Conservation (phyloP, 1,284 basidiomycete genomes). For the Puccinia triticina region DNA sequence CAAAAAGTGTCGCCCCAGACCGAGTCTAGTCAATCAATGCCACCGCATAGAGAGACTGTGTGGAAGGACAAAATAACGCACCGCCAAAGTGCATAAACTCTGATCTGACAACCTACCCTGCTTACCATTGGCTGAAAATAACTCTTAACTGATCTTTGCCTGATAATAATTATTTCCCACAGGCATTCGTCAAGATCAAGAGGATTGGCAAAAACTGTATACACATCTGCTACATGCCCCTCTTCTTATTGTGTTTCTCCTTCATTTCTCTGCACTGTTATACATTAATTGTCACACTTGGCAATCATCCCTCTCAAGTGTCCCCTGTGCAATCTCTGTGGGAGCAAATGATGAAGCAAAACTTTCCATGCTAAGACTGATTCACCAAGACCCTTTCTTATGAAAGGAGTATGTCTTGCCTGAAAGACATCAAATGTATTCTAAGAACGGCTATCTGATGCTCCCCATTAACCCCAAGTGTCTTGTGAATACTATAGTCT, state of each 20-base stretch:
- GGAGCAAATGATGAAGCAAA: conserved; percentile 26
- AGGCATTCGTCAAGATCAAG: background rate
- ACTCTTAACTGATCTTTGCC: background rate
- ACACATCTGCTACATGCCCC: background rate
- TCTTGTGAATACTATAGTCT: too few relatives aligned
- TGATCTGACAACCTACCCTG: background rate
- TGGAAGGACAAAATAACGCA: conserved; percentile 17
- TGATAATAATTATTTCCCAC: too few relatives aligned
- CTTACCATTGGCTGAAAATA: background rate
- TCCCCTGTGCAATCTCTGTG: too few relatives aligned
- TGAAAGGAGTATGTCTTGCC: background rate
- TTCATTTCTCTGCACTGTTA: too few relatives aligned
- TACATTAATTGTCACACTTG: too few relatives aligned
- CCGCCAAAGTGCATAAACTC: conserved; percentile 27
- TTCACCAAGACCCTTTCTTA: conserved; percentile 5
- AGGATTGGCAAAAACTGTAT: too few relatives aligned
- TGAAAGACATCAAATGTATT: conserved; percentile 20
- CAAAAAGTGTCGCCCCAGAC: conserved; percentile 27
- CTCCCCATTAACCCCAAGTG: background rate
- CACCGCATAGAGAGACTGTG: background rate
- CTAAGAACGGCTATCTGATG: conserved; percentile 32
- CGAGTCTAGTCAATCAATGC: background rate
- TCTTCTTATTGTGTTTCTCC: too few relatives aligned
- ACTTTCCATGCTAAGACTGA: conserved; percentile 27
- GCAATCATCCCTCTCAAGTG: too few relatives aligned